Evolutionary conservation across 257 asterid genomes (phyloP).

Genomic region (Anisodus acutangulus): DNA sequence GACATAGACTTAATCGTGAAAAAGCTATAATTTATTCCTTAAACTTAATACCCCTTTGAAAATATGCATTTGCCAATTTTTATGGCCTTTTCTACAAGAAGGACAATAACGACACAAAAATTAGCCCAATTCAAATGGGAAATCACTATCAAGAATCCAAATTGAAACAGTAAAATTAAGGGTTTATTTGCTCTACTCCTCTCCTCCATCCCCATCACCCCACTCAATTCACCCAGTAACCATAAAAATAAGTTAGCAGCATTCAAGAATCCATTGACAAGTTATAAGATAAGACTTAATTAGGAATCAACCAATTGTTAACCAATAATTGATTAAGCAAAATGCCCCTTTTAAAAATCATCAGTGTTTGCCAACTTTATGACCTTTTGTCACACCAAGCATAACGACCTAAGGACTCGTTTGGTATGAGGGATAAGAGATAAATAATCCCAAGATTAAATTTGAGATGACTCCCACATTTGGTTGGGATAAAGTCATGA

Average conservation of each 20-base stretch:
- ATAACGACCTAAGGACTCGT: not conserved
- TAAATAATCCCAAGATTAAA: too few relatives aligned
- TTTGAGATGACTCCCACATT: too few relatives aligned
- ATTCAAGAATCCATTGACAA: not conserved
- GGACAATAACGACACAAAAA: not conserved
- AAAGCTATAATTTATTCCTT: not conserved
- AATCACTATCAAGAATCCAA: not conserved
- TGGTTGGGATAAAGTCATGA: too few relatives aligned
- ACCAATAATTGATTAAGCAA: not conserved
- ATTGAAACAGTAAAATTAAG: not conserved
- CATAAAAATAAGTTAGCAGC: not conserved
- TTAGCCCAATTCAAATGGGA: not conserved
- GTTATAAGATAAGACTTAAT: not conserved
- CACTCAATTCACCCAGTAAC: not conserved
- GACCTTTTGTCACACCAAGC: conserved; percentile 19
- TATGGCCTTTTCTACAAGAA: not conserved
- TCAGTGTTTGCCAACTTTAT: not conserved
- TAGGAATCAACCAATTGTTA: not conserved
- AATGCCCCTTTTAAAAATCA: conserved; percentile 26
- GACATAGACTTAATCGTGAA: not conserved
- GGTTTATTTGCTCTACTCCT: not conserved
- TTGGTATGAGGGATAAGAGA: too few relatives aligned
- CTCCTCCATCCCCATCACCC: not conserved
- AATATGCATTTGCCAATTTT: not conserved
- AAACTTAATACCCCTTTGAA: not conserved